Evolutionary conservation across 176 grass and related monocot genomes (phyloP).

Genomic region (Rhipidocladum racemiflorum): DNA sequence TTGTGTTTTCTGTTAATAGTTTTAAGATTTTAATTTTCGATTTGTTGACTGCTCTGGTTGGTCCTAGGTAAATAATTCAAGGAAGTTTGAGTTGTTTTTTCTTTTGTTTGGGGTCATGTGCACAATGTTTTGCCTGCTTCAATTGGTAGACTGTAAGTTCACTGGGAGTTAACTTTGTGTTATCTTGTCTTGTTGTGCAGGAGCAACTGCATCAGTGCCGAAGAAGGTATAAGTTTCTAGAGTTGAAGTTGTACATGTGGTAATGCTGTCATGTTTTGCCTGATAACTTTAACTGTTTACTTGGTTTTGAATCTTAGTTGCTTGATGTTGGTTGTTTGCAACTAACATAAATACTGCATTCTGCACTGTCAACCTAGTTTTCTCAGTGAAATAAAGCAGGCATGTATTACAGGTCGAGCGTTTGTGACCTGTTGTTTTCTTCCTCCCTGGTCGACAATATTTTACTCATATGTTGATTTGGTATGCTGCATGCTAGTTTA

Average conservation of each 20-base stretch:
- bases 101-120: neutral
- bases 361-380: neutral
- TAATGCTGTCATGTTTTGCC: neutral
- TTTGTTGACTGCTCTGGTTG: neutral
- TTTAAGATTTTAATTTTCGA: neutral
- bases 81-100: neutral
- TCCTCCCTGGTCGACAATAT: neutral
- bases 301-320: slow-evolving; percentile 6
- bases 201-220: neutral
- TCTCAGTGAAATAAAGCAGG: neutral
- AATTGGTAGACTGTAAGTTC: neutral
- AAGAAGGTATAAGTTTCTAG: slow-evolving; percentile 43
- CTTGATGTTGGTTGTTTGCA: neutral
- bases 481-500: neutral
- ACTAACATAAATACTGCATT: neutral
- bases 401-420: neutral
- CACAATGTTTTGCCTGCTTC: neutral
- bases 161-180: slow-evolving; percentile 22
- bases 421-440: neutral
- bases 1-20: neutral
- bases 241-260: neutral
- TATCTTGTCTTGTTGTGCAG: slow-evolving; percentile 30
- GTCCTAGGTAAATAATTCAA: neutral
- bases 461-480: neutral
- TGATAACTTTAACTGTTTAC: neutral